A percentile compares a stretch with the other conserved stretches of the same genome.
phyloP scores from a whole-genome alignment of 2,329 filamentous ascomycete genomes.

The Microdochium trichocladiopsis region DNA sequence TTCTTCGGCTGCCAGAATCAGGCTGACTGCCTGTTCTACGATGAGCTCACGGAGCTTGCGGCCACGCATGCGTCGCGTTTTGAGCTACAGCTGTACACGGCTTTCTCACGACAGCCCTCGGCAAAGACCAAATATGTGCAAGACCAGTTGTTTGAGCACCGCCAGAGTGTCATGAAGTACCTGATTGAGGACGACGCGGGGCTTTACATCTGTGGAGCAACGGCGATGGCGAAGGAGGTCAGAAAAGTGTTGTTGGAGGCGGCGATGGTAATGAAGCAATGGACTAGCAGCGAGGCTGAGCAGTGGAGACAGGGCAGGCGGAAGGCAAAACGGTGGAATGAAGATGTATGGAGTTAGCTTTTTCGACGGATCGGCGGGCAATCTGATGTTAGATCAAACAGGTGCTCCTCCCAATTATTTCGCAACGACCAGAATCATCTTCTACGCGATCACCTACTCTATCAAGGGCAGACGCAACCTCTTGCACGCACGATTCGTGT shows the following conservation, averaged over 20 bases:
- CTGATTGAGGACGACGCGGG: not conserved
- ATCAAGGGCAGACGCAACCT: no score
- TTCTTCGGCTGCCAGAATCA: slow-evolving; percentile 30
- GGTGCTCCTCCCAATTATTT: no score
- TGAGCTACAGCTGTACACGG: not conserved
- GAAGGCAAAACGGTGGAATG: not conserved
- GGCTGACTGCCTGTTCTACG: slow-evolving; percentile 23
- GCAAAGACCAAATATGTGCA: not conserved
- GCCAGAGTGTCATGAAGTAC: not conserved
- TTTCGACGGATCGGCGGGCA: not conserved
- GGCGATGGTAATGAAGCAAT: not conserved
- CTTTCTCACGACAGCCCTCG: not conserved
- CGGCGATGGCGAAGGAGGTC: not conserved
- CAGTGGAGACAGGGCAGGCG: not conserved
- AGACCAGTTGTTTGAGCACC: not conserved
- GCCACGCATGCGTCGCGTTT: not conserved
- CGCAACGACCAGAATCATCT: no score
- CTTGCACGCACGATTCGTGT: no score
- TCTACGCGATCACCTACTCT: no score
- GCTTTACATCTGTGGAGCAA: not conserved
- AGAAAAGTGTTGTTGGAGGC: not conserved
- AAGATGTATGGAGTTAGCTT: not conserved
- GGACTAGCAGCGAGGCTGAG: not conserved
- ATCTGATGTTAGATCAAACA: no score
- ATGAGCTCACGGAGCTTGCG: slow-evolving; percentile 14